Base-by-base conservation (phyloP, 768 basidiomycete genomes). In the Neoboletus magnificus region DNA sequence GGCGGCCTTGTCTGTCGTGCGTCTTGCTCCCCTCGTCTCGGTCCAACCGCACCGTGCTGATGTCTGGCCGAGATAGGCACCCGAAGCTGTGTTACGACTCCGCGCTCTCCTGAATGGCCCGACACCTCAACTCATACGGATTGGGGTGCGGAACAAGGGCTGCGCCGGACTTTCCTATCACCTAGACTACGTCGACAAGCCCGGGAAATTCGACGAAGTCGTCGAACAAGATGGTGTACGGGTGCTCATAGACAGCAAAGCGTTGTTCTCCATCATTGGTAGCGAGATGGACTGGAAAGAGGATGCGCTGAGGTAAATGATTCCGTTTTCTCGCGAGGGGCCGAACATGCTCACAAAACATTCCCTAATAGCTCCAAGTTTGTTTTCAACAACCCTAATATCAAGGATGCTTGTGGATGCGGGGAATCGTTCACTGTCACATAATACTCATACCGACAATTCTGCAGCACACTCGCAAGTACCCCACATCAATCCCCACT, bases 251-350 rank as follows among this genome's bases (percentile, higher is more conserved):
- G 97, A 99, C 76, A 89, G 87, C 68, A 98, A 95, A 72, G 97
- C 97, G 25, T 74, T 99, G 60, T 98, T 99, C 70, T 93, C 91
- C 55, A 97, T 99, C 62, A 97, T 99, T 57, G 97, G 97, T 48
- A 96, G 93, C 71, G 91, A 91, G 79, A 99, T 99, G 97, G 93
- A 96, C 68, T 99, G 97, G 97, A 81, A 85, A 56, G 97, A 98
- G 75, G 93, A 96, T 70, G 73, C 84, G 32, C 75, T 99, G 41
- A 95, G 93, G 89, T 90, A 56, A 18, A 51, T 5, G 20, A 13
- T 37, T 18, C 25, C 20, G 15, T 44, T 3, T 20, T 25, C 23
- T 23, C 32, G 7, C n/a, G 16, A 9, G 22, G 58, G 32, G 48
- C 42, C 32, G 45, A 29, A 23, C 41, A 40, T 15, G 41, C 51